These are phyloP conservation scores for Hyaloscypha hepaticicola DNA, from an alignment of 495 filamentous ascomycete species.

Conservation along the genomic window DNA sequence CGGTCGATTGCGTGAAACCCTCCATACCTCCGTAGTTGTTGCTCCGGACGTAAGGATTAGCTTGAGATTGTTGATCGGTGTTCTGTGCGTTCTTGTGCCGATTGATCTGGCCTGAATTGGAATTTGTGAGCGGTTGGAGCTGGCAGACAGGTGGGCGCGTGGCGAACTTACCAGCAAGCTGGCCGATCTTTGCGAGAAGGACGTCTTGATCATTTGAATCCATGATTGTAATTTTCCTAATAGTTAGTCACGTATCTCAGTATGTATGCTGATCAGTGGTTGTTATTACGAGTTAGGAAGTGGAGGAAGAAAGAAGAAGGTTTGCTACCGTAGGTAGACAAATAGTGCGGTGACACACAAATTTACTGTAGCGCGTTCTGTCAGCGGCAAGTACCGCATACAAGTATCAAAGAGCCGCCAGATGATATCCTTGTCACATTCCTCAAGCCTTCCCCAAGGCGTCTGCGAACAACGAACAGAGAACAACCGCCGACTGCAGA, in stretches of 20 bases:
- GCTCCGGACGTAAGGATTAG: neutral
- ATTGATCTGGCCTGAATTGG: slow-evolving; percentile 71
- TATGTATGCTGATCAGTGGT: slow-evolving; percentile 1
- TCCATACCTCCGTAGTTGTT: slow-evolving; percentile 22
- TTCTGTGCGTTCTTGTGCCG: slow-evolving; percentile 59
- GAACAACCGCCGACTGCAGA: slow-evolving; percentile 7
- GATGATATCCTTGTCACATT: neutral
- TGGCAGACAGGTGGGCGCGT: slow-evolving; percentile 12
- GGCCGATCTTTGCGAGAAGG: slow-evolving; percentile 65
- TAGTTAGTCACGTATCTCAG: slow-evolving; percentile 19
- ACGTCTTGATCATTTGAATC: slow-evolving; percentile 58
- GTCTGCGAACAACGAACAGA: slow-evolving; percentile 9
- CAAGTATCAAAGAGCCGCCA: neutral
- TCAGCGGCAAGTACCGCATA: neutral
- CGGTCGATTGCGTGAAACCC: slow-evolving; percentile 6
- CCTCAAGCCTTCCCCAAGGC: slow-evolving; percentile 1
- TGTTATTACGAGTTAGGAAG: slow-evolving; percentile 11
- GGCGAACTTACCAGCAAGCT: slow-evolving; percentile 62
- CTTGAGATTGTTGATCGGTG: slow-evolving; percentile 14
- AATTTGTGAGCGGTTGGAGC: slow-evolving; percentile 15
- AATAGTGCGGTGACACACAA: neutral
- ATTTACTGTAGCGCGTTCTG: neutral
- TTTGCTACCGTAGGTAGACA: neutral
- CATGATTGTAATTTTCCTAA: slow-evolving; percentile 23
- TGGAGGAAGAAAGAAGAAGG: neutral